A percentile compares a stretch with the other conserved stretches of the same genome.
Evolutionary conservation across 371 early-diverging fungal species (phyloP).

Genomic region (Actinomortierella wolfii): DNA sequence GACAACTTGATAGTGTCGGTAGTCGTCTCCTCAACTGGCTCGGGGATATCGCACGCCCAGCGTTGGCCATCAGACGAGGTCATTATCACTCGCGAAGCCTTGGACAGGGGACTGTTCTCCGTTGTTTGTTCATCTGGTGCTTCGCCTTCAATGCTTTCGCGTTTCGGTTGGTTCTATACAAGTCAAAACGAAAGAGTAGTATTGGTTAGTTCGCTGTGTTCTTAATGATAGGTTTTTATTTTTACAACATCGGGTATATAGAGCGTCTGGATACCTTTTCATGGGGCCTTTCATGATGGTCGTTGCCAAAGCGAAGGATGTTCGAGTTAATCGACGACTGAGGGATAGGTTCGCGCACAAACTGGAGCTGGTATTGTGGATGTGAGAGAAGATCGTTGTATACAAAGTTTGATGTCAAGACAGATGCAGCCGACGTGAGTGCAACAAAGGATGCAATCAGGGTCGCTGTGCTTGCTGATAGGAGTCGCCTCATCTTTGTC

Average conservation of each 20-base stretch:
- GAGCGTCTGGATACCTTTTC: too few species aligned
- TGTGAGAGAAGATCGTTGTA: constrained; percentile 59
- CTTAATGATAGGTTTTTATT: too few species aligned
- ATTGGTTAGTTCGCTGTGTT: too few species aligned
- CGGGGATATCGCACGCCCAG: constrained; percentile 57
- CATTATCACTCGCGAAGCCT: constrained; percentile 47
- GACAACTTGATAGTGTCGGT: constrained; percentile 10
- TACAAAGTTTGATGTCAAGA: constrained; percentile 43
- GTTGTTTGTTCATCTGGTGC: neutral
- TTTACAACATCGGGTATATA: too few species aligned
- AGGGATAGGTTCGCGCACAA: constrained; percentile 49
- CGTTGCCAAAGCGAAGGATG: neutral
- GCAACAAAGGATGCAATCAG: too few species aligned
- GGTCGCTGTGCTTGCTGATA: too few species aligned
- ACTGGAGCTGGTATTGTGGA: constrained; percentile 56
- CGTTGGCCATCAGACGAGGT: constrained; percentile 53
- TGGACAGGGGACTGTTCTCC: too few species aligned
- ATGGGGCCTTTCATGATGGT: constrained; percentile 6
- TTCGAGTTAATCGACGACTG: constrained; percentile 35
- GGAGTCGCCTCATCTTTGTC: too few species aligned
- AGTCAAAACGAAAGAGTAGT: neutral
- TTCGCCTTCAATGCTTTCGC: constrained; percentile 7
- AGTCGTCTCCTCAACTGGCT: constrained; percentile 5
- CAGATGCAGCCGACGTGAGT: constrained; percentile 5
- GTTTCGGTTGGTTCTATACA: neutral